Evolutionary conservation across 1,284 basidiomycete species (phyloP), one percentile per base, ranked within the genome.

Genomic region (Sanghuangporus weigelae): DNA sequence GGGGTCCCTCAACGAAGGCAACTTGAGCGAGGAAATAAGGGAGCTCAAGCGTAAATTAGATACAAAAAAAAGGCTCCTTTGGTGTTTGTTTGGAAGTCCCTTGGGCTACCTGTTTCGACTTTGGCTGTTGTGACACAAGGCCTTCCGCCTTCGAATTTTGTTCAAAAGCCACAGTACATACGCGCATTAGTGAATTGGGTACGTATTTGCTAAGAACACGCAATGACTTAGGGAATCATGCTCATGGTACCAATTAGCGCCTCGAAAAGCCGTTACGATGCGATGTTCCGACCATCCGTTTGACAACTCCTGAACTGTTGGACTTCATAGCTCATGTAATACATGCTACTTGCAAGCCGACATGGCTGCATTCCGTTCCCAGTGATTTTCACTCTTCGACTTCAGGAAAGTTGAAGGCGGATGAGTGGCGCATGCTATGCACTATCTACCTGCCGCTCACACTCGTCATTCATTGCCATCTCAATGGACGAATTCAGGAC

Each of bases 331-430:
- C 7, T 8, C n/a, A 10, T n/a, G 19, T 49, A 7, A 69, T 77
- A 8, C 39, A 64, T 16, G 55, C 71, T 1, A 75, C 70, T 1
- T 53, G 53, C 3, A 69, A 63, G 11, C 75, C 75, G 7, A 67
- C 72, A 3, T 77, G 76, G 76, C n/a, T 77, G 0, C 59, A 64
- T 46, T 71, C 71, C 26, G 71, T 75, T 2, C 77, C 76, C 1
- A 46, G 56, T 11, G 72, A 76, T 51, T 74, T 72, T 65, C 75
- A 76, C 6, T 65, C 71, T 21, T 63, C 69, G 1, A 51, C 60
- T 16, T 69, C 69, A 12, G 77, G 77, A 1, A 69, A 67, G 3
- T 61, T 76, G 49, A 78, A 76, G 57, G 77, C 77, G 3, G 75
- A 75, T 63, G 69, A 78, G 66, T 78, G 77, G 77, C 68, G 71